Conservation (phyloP, 768 basidiomycete species). For the Heimioporus sp. region DNA sequence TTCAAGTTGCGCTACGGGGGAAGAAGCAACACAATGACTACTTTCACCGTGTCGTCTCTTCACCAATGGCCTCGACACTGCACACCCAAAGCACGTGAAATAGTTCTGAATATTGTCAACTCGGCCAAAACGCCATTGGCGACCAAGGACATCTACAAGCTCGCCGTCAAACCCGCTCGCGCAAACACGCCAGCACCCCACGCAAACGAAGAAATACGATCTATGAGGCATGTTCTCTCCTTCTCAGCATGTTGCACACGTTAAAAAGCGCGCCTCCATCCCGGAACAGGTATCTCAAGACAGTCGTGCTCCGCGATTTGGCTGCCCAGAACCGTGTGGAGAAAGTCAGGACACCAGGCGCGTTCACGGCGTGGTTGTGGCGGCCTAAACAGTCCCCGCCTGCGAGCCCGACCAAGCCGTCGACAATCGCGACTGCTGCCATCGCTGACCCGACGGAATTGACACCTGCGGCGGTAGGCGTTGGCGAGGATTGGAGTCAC, state of each 20-base stretch:
- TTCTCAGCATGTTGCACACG: too few species aligned
- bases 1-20: too few species aligned
- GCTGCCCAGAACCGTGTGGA: conserved; percentile 40
- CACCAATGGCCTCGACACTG: conserved; percentile 23
- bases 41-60: conserved; percentile 13
- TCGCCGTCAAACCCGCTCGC: conserved; percentile 14
- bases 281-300: conserved; percentile 52
- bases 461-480: conserved; percentile 29
- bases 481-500: conserved; percentile 49
- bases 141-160: conserved; percentile 27
- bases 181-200: conserved; percentile 33
- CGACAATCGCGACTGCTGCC: not conserved
- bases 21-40: too few species aligned
- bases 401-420: not conserved
- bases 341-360: conserved; percentile 36
- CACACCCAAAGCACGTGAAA: conserved; percentile 18
- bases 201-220: conserved; percentile 50
- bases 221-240: conserved; percentile 42
- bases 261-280: not conserved
- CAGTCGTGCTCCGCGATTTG: conserved; percentile 47
- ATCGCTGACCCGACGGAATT: conserved; percentile 2
- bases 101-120: conserved; percentile 19
- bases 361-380: conserved; percentile 45
- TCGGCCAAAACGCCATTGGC: conserved; percentile 21
- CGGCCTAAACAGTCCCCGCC: conserved; percentile 5